These are phyloP conservation scores for Quercus alba DNA, from an alignment of 306 rosid species.

Conservation along the genomic window DNA sequence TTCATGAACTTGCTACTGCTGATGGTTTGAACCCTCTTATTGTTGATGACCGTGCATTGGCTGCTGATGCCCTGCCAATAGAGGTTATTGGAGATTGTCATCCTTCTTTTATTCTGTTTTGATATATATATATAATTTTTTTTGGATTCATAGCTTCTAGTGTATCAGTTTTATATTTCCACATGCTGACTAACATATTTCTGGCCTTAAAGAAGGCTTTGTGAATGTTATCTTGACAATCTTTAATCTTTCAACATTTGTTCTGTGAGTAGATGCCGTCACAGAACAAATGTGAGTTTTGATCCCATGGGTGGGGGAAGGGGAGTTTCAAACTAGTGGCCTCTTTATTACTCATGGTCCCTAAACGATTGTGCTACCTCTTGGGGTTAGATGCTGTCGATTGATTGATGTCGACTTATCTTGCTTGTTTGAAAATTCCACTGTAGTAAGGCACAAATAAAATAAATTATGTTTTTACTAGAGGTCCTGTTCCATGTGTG, in stretches of 20 bases:
- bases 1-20: slow-evolving; percentile 90
- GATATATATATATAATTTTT: neutral
- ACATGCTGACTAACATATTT: neutral
- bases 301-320: no score
- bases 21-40: slow-evolving; percentile 84
- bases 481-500: neutral
- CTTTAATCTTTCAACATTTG: neutral
- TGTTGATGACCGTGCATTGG: slow-evolving; percentile 66
- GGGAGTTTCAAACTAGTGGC: no score
- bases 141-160: neutral
- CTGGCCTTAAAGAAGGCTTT: neutral
- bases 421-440: neutral
- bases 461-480: neutral
- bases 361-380: no score
- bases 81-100: slow-evolving; percentile 48
- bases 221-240: neutral
- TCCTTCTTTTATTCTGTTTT: neutral
- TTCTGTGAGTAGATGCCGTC: neutral
- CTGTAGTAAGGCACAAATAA: neutral
- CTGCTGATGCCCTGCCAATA: slow-evolving; percentile 70
- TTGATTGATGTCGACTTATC: neutral
- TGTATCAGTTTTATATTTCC: neutral
- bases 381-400: neutral
- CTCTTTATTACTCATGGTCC: no score
- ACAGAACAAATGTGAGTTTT: no score